phyloP scores from a whole-genome alignment of 2,329 filamentous ascomycete genomes.

The Teratosphaeria gauchensis region DNA sequence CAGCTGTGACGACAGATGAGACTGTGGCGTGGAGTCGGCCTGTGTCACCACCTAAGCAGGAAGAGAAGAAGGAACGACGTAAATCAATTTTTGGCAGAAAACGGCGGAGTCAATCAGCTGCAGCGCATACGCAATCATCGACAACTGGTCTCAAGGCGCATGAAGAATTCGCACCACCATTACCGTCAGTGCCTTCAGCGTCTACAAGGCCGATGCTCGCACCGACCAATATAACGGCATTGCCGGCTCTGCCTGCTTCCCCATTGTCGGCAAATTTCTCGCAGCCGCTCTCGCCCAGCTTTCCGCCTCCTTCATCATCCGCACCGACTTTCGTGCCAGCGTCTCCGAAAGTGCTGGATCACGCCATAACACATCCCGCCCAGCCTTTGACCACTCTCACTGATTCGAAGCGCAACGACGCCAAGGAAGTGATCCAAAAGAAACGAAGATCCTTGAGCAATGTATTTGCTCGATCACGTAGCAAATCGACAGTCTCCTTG shows the following conservation, averaged over 20 bases:
- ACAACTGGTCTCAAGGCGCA: background rate
- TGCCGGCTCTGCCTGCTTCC: background rate
- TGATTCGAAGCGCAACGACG: background rate
- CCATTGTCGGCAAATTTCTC: background rate
- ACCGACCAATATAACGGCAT: background rate
- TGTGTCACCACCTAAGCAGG: background rate
- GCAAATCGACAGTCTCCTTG: constrained; percentile 3
- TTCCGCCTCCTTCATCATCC: background rate
- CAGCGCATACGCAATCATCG: background rate
- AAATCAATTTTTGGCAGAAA: constrained; percentile 2
- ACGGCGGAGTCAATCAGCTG: constrained; percentile 1
- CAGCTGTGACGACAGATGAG: constrained; percentile 6
- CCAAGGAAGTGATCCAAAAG: background rate
- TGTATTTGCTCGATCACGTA: background rate
- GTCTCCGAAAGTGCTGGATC: background rate
- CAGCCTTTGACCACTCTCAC: background rate
- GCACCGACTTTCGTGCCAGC: background rate
- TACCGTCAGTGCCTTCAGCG: background rate
- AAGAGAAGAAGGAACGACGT: constrained; percentile 4
- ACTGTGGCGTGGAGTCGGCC: constrained; percentile 1
- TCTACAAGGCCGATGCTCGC: background rate
- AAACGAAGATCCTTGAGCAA: constrained; percentile 2
- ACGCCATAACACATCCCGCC: background rate
- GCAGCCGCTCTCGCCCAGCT: background rate
- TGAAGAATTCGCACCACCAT: background rate